Evolutionary conservation across 108 stramenopile genomes (phyloP), one percentile per base, ranked within the genome.

Genomic region (Nitzschia sp.): DNA sequence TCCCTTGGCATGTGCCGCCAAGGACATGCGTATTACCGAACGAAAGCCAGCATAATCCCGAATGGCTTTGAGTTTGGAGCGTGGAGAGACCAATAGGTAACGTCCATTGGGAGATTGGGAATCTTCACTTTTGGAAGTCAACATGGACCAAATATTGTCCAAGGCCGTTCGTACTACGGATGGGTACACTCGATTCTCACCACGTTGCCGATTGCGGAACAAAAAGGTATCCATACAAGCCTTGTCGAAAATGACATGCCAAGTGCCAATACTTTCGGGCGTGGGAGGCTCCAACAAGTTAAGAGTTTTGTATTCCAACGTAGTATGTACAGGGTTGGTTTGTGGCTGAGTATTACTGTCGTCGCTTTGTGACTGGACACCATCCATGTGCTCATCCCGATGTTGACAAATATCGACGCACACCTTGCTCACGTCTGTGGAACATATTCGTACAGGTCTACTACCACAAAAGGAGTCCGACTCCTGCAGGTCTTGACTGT

Each of bases 181-280:
- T 17, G 78, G 60, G 41, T 86, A 80, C 37, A 61, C 21, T 10
- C 63, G 50, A 25, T 80, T 76, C 58, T 76, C 65, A n/a, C 85
- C 80, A 7, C 75, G 79, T 10, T 86, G 80, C 55, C 82, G 76
- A 70, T 73, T 86, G 21, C 87, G 86, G 85, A 89, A 92, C 10
- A 88, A 57, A 67, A 92, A 86, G 19, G 91, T 92, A 65, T 89
- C 91, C 14, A 89, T 66, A 43, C 86, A 86, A 7, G 86, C 88
- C 60, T 92, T 89, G 80, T 92, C 86, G 37, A 92, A 67, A 41
- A 89, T 75, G 0, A 84, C 48, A 54, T 88, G 67, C 53, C 80
- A 88, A 10, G 63, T 64, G 52, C 65, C 44, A 25, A 42, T 20
- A 10, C 57, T 55, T 11, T 51, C n/a, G 19, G 37, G 43, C 39